These are phyloP conservation scores for Coemansia furcata DNA, from an alignment of 192 early-diverging fungal species.

Conservation along the genomic window DNA sequence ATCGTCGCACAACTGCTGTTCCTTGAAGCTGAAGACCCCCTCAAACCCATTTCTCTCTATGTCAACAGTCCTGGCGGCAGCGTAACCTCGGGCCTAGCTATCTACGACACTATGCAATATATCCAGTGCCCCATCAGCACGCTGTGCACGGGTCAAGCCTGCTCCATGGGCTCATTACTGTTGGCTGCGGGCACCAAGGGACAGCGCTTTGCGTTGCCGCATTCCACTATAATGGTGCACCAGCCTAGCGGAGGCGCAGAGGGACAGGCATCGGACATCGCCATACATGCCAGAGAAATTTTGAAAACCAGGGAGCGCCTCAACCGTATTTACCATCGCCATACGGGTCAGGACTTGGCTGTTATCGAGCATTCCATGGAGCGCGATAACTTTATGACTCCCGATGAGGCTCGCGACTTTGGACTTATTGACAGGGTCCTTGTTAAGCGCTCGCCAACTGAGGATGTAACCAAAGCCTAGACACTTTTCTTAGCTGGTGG, in stretches of 20 bases:
- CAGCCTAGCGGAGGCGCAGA: slow-evolving; percentile 94
- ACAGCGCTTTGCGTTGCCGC: slow-evolving; percentile 81
- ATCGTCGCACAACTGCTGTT: slow-evolving; percentile 96
- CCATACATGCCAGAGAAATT: slow-evolving; percentile 96
- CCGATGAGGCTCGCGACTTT: slow-evolving; percentile 84
- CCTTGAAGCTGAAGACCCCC: slow-evolving; percentile 90
- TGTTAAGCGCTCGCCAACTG: slow-evolving; percentile 57
- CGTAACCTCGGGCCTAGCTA: slow-evolving; percentile 93
- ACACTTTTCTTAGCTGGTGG: background rate
- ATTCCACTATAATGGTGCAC: slow-evolving; percentile 96
- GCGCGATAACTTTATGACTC: slow-evolving; percentile 92
- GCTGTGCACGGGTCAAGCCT: slow-evolving; percentile 95
- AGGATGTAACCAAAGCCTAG: background rate
- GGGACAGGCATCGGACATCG: slow-evolving; percentile 95
- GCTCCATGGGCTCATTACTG: slow-evolving; percentile 96
- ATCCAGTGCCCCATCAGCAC: slow-evolving; percentile 92
- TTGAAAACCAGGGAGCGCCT: slow-evolving; percentile 77
- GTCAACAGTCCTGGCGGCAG: slow-evolving; percentile 97
- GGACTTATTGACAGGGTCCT: slow-evolving; percentile 90
- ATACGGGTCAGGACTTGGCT: slow-evolving; percentile 79
- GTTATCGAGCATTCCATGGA: slow-evolving; percentile 89
- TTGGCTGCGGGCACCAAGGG: slow-evolving; percentile 88
- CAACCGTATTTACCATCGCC: slow-evolving; percentile 83
- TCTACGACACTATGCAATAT: slow-evolving; percentile 90
- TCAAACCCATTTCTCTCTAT: slow-evolving; percentile 92